phyloP scores from a whole-genome alignment of 192 early-diverging fungal species.

The Diversispora epigaea region DNA sequence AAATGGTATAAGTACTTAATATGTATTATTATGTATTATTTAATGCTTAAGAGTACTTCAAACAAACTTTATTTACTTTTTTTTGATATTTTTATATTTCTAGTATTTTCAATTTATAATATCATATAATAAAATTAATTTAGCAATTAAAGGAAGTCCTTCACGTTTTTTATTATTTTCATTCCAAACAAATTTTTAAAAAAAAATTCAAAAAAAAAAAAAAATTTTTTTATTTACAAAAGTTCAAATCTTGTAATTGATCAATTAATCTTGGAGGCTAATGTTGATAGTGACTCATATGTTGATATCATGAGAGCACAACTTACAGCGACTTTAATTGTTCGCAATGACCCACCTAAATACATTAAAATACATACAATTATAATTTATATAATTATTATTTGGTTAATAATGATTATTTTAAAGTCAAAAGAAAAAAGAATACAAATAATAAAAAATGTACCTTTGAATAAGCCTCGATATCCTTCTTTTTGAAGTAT shows the following conservation, averaged over 20 bases:
- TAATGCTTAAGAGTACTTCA: too few relatives aligned
- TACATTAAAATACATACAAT: not conserved
- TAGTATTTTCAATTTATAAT: too few relatives aligned
- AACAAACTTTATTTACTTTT: too few relatives aligned
- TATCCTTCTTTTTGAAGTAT: slow-evolving; percentile 54
- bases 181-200: too few relatives aligned
- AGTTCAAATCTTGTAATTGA: not conserved
- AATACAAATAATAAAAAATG: not conserved
- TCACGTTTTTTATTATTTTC: too few relatives aligned
- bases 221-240: too few relatives aligned
- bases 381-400: not conserved
- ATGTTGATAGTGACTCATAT: slow-evolving; percentile 56
- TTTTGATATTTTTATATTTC: too few relatives aligned
- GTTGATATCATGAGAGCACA: slow-evolving; percentile 96
- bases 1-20: too few relatives aligned
- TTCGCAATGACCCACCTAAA: slow-evolving; percentile 66
- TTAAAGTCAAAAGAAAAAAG: not conserved
- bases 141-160: too few relatives aligned
- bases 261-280: not conserved
- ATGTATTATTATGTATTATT: too few relatives aligned
- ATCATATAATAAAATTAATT: too few relatives aligned
- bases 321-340: slow-evolving; percentile 85
- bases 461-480: slow-evolving; percentile 54
- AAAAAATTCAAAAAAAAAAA: too few relatives aligned
- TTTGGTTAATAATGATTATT: not conserved